phyloP scores from a whole-genome alignment of 495 filamentous ascomycete species.

The Aspergillus mulundensis region DNA sequence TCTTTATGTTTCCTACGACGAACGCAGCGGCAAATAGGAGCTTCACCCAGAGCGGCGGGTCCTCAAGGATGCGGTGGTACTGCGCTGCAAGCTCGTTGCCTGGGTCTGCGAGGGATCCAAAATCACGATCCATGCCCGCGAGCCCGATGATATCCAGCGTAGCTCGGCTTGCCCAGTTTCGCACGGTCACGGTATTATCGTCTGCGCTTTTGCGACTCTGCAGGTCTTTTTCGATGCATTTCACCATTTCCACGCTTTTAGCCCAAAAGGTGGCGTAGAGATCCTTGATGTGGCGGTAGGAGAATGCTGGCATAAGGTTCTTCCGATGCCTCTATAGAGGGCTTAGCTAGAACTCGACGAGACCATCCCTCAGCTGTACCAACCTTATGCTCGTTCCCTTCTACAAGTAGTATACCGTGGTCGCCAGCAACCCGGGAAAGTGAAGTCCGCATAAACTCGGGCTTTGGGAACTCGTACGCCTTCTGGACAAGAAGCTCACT shows the following conservation, averaged over 20 bases:
- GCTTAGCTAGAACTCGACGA: background rate
- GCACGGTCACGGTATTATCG: conserved; percentile 51
- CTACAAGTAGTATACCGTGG: conserved; percentile 72
- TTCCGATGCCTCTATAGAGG: conserved; percentile 55
- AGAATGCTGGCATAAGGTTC: conserved; percentile 78
- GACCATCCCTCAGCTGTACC: background rate
- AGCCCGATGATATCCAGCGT: conserved; percentile 89
- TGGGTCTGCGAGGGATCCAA: conserved; percentile 64
- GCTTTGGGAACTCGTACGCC: conserved; percentile 79
- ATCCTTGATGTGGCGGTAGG: conserved; percentile 80
- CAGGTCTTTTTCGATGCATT: conserved; percentile 36
- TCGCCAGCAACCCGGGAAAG: conserved; percentile 63
- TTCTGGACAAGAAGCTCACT: conserved; percentile 62
- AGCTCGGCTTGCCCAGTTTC: conserved; percentile 62
- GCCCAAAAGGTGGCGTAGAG: conserved; percentile 81
- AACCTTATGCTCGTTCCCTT: conserved; percentile 79
- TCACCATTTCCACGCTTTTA: conserved; percentile 55
- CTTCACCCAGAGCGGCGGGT: conserved; percentile 16
- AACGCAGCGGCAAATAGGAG: conserved; percentile 41
- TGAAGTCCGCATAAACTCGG: conserved; percentile 47
- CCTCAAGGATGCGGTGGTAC: conserved; percentile 51
- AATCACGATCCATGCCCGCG: conserved; percentile 81
- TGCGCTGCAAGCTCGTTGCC: conserved; percentile 58
- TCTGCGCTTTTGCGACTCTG: conserved; percentile 13
- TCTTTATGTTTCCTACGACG: conserved; percentile 29